phyloP scores from a whole-genome alignment of 1,284 basidiomycete species.

The Calocybe gambosa region DNA sequence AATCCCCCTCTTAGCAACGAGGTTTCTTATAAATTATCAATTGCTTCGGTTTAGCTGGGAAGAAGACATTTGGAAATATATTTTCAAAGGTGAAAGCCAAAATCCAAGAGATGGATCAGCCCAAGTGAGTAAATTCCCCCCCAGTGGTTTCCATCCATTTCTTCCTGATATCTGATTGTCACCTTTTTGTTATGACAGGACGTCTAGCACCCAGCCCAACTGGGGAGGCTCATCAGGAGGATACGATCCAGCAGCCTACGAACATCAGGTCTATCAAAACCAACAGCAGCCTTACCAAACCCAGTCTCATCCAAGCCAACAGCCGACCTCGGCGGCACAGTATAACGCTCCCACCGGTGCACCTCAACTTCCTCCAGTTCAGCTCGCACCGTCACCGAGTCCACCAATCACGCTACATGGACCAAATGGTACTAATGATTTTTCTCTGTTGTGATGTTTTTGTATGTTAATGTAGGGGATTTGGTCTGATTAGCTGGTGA shows the following conservation, averaged over 20 bases:
- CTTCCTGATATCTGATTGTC: too few species aligned
- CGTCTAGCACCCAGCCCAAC: conserved; percentile 10
- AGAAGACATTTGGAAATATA: conserved; percentile 66
- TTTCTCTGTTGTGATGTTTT: too few species aligned
- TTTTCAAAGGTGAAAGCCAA: conserved; percentile 74
- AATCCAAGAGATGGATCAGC: conserved; percentile 69
- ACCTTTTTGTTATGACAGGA: conserved; percentile 2
- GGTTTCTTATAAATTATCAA: background rate
- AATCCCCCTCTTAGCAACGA: conserved; percentile 1
- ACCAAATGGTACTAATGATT: too few species aligned
- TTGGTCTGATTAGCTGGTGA: background rate
- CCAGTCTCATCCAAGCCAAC: conserved; percentile 8
- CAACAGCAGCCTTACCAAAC: conserved; percentile 5
- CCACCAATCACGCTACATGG: conserved; percentile 4
- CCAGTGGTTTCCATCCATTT: background rate
- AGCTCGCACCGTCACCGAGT: conserved; percentile 2
- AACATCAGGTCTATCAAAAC: conserved; percentile 9
- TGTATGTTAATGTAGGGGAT: background rate
- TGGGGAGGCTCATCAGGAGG: conserved; percentile 4
- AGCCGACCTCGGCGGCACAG: conserved; percentile 14
- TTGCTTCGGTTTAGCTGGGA: conserved; percentile 45
- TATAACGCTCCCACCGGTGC: conserved; percentile 23
- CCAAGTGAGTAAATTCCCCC: conserved; percentile 19
- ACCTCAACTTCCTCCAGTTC: conserved; percentile 4
- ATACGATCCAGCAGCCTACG: conserved; percentile 14